phyloP scores from a whole-genome alignment of 2,329 filamentous ascomycete species.

The Fusarium piperis region DNA sequence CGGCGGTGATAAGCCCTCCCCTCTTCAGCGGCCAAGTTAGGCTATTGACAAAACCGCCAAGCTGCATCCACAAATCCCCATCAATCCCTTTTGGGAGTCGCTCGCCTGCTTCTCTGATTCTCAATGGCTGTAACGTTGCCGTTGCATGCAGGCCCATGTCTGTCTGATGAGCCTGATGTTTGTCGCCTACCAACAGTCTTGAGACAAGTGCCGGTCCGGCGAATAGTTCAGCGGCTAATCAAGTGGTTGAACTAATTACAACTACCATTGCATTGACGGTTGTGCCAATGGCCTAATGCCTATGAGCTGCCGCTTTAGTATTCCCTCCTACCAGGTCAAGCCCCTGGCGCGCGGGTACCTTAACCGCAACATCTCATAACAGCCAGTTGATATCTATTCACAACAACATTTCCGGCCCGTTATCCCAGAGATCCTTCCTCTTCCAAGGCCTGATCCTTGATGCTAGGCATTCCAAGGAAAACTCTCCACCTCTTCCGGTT shows the following conservation, averaged over 20 bases:
- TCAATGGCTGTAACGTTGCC: conserved; percentile 13
- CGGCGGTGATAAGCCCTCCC: not conserved
- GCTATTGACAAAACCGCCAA: conserved; percentile 7
- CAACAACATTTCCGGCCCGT: not conserved
- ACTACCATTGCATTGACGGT: not conserved
- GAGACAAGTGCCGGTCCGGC: conserved; percentile 10
- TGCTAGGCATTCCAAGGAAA: not conserved
- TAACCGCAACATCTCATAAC: not conserved
- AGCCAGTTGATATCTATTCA: conserved; percentile 2
- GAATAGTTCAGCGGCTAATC: conserved; percentile 8
- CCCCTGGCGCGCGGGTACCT: not conserved
- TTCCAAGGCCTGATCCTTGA: not conserved
- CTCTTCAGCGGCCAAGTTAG: not conserved
- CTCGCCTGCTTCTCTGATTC: not conserved
- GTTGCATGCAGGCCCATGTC: conserved; percentile 14
- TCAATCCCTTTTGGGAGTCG: conserved; percentile 7
- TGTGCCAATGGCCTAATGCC: not conserved
- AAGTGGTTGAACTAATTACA: conserved; percentile 1
- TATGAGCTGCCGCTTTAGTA: not conserved
- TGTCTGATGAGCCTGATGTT: not conserved
- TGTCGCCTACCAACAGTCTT: not conserved
- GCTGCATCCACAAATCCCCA: not conserved
- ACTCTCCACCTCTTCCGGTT: not conserved
- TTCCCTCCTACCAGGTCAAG: not conserved
- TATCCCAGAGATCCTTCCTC: not conserved